Conservation (phyloP, 306 rosid genomes). For the Sesbania bispinosa region DNA sequence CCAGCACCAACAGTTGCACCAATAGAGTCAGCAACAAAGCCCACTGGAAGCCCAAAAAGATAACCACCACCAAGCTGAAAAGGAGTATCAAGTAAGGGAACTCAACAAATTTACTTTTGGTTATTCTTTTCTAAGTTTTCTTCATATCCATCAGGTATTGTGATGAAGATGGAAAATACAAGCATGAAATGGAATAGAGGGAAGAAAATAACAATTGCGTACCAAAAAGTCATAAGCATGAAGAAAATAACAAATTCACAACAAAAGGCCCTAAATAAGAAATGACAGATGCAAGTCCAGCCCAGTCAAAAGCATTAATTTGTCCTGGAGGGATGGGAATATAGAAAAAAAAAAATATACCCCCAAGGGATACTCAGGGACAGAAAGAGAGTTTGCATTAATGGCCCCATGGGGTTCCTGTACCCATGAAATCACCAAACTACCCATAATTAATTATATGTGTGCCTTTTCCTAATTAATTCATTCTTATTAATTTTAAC, state of each 20-base stretch:
- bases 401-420: neutral
- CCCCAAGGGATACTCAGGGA: no score
- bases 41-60: constrained; percentile 93
- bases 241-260: no score
- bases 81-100: constrained; percentile 8
- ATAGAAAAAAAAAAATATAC: neutral
- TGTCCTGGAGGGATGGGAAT: neutral
- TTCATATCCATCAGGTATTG: constrained; percentile 1
- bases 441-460: neutral
- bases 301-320: no score
- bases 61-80: constrained; percentile 98
- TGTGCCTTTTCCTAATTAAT: neutral
- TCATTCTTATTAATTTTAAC: no score
- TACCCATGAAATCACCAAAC: neutral
- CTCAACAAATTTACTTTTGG: neutral
- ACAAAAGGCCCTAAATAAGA: neutral
- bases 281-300: constrained; percentile 6
- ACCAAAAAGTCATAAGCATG: constrained; percentile 8
- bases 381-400: no score
- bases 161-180: neutral
- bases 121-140: constrained; percentile 1
- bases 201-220: neutral
- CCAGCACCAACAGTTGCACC: constrained; percentile 93
- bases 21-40: constrained; percentile 87
- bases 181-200: neutral